Percentiles rank a stretch among this genome's conserved stretches.
Conservation (phyloP, 345 rosid genomes). For the Eucalyptus tenuipes region DNA sequence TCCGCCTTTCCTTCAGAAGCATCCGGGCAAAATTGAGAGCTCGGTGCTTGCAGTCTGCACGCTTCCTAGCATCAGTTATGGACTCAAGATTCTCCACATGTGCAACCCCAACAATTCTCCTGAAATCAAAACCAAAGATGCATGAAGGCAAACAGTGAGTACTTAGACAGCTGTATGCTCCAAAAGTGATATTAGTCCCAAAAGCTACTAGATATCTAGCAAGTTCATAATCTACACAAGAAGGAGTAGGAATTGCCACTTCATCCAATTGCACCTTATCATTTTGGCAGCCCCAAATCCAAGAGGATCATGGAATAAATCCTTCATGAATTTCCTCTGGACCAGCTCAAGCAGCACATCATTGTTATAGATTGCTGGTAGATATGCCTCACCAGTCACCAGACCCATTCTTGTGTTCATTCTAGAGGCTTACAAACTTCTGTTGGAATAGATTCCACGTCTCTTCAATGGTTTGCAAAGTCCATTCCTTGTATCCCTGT, state of each 20-base stretch:
- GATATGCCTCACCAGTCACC: slow-evolving; percentile 66
- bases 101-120: slow-evolving; percentile 95
- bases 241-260: too few relatives aligned
- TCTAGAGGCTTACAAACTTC: slow-evolving; percentile 65
- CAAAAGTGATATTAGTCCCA: not conserved
- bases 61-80: slow-evolving; percentile 36
- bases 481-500: slow-evolving; percentile 73
- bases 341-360: slow-evolving; percentile 50
- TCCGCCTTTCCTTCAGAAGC: slow-evolving; percentile 69
- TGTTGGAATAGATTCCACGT: slow-evolving; percentile 66
- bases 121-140: not conserved
- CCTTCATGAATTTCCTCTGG: slow-evolving; percentile 47
- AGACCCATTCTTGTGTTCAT: slow-evolving; percentile 57
- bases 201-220: not conserved
- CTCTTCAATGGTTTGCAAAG: slow-evolving; percentile 52
- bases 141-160: not conserved
- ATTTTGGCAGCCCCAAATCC: slow-evolving; percentile 97
- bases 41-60: slow-evolving; percentile 60
- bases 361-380: slow-evolving; percentile 61
- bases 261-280: slow-evolving; percentile 50
- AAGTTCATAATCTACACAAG: not conserved
- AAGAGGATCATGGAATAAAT: slow-evolving; percentile 71
- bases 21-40: slow-evolving; percentile 65
- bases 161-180: not conserved
- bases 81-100: slow-evolving; percentile 98